Evolutionary conservation across 2,329 filamentous ascomycete species (phyloP).

Genomic region (Fusarium verrucosum): DNA sequence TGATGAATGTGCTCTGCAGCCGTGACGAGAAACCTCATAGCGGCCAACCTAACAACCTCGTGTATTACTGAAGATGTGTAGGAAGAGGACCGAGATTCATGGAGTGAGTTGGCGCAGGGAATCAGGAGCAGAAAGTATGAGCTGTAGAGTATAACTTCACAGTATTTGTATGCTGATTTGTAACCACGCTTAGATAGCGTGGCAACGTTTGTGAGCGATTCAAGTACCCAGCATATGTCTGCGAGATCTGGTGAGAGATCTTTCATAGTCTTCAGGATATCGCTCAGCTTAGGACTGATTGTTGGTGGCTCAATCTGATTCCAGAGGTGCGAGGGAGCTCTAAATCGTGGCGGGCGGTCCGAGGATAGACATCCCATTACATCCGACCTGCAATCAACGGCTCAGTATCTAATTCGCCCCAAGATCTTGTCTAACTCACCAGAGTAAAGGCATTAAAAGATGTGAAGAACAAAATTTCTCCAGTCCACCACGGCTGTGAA

Average conservation of each 20-base stretch:
- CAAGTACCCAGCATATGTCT: not conserved
- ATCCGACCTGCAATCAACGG: not conserved
- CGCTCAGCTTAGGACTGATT: not conserved
- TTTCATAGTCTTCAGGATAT: not conserved
- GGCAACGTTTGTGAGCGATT: not conserved
- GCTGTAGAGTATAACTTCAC: not conserved
- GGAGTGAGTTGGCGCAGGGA: not conserved
- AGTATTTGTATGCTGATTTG: not conserved
- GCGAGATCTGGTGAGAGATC: not conserved
- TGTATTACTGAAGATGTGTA: not conserved
- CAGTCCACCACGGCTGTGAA: not conserved
- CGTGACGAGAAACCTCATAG: not conserved
- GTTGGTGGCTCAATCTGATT: not conserved
- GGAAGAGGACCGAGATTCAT: not conserved
- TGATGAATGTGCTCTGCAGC: slow-evolving; percentile 1
- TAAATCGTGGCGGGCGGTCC: not conserved
- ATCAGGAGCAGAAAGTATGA: not conserved
- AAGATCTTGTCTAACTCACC: not conserved
- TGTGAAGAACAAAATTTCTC: not conserved
- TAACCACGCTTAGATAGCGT: not conserved
- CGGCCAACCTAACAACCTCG: not conserved
- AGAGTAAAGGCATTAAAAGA: not conserved
- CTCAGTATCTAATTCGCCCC: not conserved
- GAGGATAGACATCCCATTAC: slow-evolving; percentile 2
- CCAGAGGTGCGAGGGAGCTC: not conserved